Evolutionary conservation across 169 alveolate species (phyloP).

Genomic region (Eimeria brunetti): DNA sequence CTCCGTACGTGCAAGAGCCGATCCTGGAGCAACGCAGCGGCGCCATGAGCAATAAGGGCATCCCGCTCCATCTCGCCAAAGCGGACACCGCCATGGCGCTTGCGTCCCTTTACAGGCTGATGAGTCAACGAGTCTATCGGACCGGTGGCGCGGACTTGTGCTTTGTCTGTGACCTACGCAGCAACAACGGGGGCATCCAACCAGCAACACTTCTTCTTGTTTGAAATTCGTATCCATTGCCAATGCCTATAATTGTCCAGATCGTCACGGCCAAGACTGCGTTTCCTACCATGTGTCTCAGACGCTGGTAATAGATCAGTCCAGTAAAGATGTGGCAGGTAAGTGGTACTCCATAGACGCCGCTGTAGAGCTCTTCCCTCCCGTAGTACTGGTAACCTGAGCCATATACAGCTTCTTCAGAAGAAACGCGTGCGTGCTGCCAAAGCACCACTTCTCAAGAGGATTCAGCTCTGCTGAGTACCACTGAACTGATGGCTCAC

Average conservation of each 20-base stretch:
- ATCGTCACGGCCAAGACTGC: slow-evolving; percentile 79
- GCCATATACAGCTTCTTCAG: slow-evolving; percentile 2
- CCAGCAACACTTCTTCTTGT: not conserved
- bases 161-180: slow-evolving; percentile 91
- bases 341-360: slow-evolving; percentile 98
- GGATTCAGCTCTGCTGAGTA: not conserved
- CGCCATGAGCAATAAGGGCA: slow-evolving; percentile 99
- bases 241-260: too few species aligned
- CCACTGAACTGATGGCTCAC: not conserved
- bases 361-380: slow-evolving; percentile 98
- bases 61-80: slow-evolving; percentile 99
- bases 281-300: slow-evolving; percentile 98
- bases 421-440: not conserved
- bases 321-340: slow-evolving; percentile 99
- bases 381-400: slow-evolving; percentile 99
- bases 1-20: slow-evolving; percentile 92
- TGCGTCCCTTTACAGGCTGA: slow-evolving; percentile 99
- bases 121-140: slow-evolving; percentile 98
- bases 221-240: not conserved
- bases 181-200: not conserved
- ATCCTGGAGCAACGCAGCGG: slow-evolving; percentile 97
- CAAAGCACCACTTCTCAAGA: not conserved
- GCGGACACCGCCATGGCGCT: slow-evolving; percentile 99
- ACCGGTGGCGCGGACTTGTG: slow-evolving; percentile 98
- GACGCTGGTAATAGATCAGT: slow-evolving; percentile 98